A percentile compares a stretch with the other conserved stretches of the same genome.
phyloP scores from a whole-genome alignment of 192 early-diverging fungal genomes.

The Coemansia brasiliensis region DNA sequence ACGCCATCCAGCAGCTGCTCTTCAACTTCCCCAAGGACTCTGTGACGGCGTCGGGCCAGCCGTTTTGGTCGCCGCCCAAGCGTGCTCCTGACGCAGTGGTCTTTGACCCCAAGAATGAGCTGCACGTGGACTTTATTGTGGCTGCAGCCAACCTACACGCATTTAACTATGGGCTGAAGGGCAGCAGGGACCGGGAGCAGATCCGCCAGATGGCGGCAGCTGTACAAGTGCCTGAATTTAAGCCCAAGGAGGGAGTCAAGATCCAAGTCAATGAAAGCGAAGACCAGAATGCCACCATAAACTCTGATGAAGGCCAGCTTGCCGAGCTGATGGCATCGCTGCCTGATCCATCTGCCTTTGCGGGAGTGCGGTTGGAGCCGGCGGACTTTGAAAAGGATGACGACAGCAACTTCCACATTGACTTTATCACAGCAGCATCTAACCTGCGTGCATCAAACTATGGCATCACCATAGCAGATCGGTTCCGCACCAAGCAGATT shows the following conservation, averaged over 20 bases:
- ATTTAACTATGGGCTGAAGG: conserved; percentile 93
- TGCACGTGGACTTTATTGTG: conserved; percentile 90
- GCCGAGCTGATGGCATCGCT: conserved; percentile 67
- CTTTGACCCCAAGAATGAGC: conserved; percentile 68
- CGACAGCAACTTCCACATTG: conserved; percentile 99
- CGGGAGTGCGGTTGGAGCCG: conserved; percentile 82
- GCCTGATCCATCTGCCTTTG: conserved; percentile 76
- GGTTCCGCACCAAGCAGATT: conserved; percentile 84
- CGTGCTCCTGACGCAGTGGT: conserved; percentile 80
- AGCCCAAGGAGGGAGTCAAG: conserved; percentile 88
- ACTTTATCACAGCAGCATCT: conserved; percentile 97
- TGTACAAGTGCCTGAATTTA: conserved; percentile 78
- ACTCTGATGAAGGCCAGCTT: conserved; percentile 49
- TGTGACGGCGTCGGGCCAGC: conserved; percentile 80
- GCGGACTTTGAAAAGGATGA: conserved; percentile 99
- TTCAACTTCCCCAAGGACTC: conserved; percentile 97
- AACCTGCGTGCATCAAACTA: conserved; percentile 91
- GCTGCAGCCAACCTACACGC: conserved; percentile 92
- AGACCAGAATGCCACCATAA: conserved; percentile 35
- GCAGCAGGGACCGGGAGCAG: conserved; percentile 70
- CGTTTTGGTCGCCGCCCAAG: conserved; percentile 98
- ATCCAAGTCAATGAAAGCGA: conserved; percentile 96
- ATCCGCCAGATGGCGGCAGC: conserved; percentile 63
- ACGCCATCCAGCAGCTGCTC: conserved; percentile 90
- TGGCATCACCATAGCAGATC: conserved; percentile 69